These are phyloP conservation scores for Pisolithus albus DNA, from an alignment of 768 basidiomycete species.

Conservation along the genomic window DNA sequence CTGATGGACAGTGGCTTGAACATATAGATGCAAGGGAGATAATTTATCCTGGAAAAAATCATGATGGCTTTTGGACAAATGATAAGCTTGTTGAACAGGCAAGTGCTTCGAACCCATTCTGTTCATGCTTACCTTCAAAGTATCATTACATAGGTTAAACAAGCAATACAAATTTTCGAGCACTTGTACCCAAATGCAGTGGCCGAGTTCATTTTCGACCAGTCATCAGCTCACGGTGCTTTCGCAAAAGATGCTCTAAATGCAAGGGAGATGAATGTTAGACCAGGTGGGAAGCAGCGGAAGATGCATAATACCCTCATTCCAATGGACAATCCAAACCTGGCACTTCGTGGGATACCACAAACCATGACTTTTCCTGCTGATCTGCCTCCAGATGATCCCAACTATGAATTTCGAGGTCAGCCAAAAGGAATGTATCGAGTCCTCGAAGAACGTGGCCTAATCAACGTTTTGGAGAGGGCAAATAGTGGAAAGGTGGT, in stretches of 20 bases:
- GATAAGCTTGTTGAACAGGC: conserved; percentile 13
- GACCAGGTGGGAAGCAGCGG: conserved; percentile 17
- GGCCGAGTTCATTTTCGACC: conserved; percentile 20
- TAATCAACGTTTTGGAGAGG: too few species aligned
- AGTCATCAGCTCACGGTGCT: conserved; percentile 20
- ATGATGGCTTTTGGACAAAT: conserved; percentile 21
- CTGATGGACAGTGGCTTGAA: conserved; percentile 4
- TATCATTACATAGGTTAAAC: conserved; percentile 13
- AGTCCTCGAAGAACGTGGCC: too few species aligned
- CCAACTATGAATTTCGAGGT: too few species aligned
- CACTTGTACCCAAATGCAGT: conserved; percentile 12
- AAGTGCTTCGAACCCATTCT: too few species aligned
- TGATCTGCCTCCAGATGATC: too few species aligned
- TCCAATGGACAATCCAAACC: conserved; percentile 10
- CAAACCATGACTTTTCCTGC: conserved; percentile 1
- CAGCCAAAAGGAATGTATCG: too few species aligned
- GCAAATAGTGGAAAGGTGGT: too few species aligned
- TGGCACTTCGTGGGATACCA: conserved; percentile 4
- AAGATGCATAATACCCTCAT: conserved; percentile 10
- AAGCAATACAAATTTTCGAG: conserved; percentile 15
- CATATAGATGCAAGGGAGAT: conserved; percentile 8
- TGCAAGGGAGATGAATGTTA: conserved; percentile 22
- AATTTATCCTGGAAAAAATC: conserved; percentile 19
- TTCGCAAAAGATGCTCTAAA: conserved; percentile 21
- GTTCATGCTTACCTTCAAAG: too few species aligned